These are phyloP conservation scores for Veloboletus limbatus DNA, from an alignment of 1,284 basidiomycete genomes.

Conservation along the genomic window DNA sequence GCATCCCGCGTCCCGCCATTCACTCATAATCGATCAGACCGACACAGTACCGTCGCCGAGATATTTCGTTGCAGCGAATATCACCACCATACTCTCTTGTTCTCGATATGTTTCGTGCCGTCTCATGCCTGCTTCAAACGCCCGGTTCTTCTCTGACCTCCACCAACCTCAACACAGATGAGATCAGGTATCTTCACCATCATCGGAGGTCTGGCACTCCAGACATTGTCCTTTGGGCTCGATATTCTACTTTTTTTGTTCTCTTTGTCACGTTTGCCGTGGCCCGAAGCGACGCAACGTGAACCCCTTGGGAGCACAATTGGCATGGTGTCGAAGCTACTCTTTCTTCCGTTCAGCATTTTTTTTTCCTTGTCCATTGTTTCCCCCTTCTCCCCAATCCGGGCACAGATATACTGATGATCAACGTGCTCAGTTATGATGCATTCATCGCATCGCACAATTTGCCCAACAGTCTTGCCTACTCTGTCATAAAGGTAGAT, in stretches of 20 bases:
- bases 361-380: constrained; percentile 24
- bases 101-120: constrained; percentile 3
- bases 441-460: constrained; percentile 41
- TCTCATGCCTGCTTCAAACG: neutral
- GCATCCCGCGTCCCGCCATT: constrained; percentile 21
- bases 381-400: neutral
- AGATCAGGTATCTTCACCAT: constrained; percentile 19
- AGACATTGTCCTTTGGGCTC: constrained; percentile 26
- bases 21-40: constrained; percentile 27
- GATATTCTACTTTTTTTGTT: constrained; percentile 25
- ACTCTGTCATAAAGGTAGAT: constrained; percentile 35
- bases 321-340: constrained; percentile 19
- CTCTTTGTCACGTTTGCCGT: constrained; percentile 12
- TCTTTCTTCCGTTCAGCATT: constrained; percentile 28
- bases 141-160: constrained; percentile 17
- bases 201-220: constrained; percentile 24
- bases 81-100: constrained; percentile 42
- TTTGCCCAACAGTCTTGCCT: constrained; percentile 40
- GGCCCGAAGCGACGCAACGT: constrained; percentile 12
- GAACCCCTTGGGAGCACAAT: constrained; percentile 13
- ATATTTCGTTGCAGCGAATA: constrained; percentile 32
- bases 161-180: constrained; percentile 1
- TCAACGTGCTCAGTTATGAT: constrained; percentile 35
- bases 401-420: neutral
- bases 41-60: constrained; percentile 17